A percentile compares a stretch with the other conserved stretches of the same genome.
Evolutionary conservation across 1,284 basidiomycete genomes (phyloP).

Genomic region (Apiotrichum laibachii): DNA sequence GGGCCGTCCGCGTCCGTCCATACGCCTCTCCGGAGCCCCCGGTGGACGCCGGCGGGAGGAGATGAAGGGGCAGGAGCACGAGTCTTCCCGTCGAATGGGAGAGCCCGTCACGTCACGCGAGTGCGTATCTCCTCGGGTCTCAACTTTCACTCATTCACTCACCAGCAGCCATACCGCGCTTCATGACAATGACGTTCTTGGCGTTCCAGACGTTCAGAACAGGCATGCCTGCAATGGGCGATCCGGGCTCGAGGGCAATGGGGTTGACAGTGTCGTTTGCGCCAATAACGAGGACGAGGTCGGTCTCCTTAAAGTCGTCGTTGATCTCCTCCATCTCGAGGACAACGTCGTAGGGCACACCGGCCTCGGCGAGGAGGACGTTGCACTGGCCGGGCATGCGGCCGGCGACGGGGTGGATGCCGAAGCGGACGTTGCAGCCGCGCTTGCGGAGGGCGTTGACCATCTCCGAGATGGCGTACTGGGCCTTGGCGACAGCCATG

Average conservation of each 20-base stretch:
- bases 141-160: no score
- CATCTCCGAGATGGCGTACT: conserved; percentile 80
- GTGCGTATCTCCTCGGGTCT: no score
- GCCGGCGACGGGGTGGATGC: conserved; percentile 49
- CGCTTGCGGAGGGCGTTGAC: conserved; percentile 66
- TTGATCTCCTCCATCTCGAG: conserved; percentile 90
- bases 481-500: conserved; percentile 84
- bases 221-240: conserved; percentile 82
- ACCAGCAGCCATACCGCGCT: conserved; percentile 67
- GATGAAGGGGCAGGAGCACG: no score
- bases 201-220: conserved; percentile 86
- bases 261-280: conserved; percentile 90
- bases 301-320: conserved; percentile 78
- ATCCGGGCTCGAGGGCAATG: conserved; percentile 78
- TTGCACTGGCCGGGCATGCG: conserved; percentile 64
- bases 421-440: conserved; percentile 64
- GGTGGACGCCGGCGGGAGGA: no score
- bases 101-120: no score
- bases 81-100: no score
- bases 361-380: conserved; percentile 77
- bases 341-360: conserved; percentile 83
- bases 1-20: no score
- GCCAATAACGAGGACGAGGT: conserved; percentile 69
- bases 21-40: no score
- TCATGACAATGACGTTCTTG: conserved; percentile 85